A percentile compares a stretch with the other conserved stretches of the same genome.
Conservation (phyloP, 495 filamentous ascomycete genomes). For the Penicillium argentinense region DNA sequence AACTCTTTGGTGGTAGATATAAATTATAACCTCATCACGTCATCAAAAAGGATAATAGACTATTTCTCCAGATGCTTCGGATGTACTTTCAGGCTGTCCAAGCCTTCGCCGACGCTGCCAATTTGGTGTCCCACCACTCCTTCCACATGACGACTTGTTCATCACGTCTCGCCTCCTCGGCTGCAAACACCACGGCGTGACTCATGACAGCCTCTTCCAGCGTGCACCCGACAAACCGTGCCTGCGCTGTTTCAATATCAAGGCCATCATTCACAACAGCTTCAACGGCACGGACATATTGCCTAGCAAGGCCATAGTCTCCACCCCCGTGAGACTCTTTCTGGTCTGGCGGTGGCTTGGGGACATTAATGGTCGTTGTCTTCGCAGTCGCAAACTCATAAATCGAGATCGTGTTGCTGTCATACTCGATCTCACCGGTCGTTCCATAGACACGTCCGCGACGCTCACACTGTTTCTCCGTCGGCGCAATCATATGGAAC, state of each 20-base stretch:
- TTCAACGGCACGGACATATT: conserved; percentile 79
- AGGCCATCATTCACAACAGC: conserved; percentile 70
- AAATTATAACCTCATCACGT: conserved; percentile 11
- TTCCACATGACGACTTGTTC: conserved; percentile 73
- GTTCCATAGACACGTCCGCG: conserved; percentile 83
- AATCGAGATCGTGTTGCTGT: conserved; percentile 41
- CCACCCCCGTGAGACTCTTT: conserved; percentile 74
- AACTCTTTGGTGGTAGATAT: neutral
- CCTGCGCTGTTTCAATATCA: conserved; percentile 72
- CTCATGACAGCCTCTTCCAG: conserved; percentile 82
- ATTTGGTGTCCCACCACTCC: conserved; percentile 71
- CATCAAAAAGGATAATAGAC: no score
- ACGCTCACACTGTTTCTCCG: conserved; percentile 80
- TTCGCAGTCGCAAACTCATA: conserved; percentile 38
- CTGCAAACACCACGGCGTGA: conserved; percentile 92
- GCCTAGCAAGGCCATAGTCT: conserved; percentile 74
- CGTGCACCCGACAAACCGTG: conserved; percentile 71
- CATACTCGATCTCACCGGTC: conserved; percentile 80
- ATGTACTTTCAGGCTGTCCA: neutral
- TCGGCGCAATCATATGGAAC: conserved; percentile 93
- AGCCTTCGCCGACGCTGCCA: conserved; percentile 16
- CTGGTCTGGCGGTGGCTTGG: conserved; percentile 38
- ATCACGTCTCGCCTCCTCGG: conserved; percentile 76
- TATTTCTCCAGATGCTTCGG: neutral
- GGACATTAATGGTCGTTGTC: conserved; percentile 28